These are phyloP conservation scores for Epithemia pelagica DNA, from an alignment of 108 stramenopile species.

Conservation along the genomic window DNA sequence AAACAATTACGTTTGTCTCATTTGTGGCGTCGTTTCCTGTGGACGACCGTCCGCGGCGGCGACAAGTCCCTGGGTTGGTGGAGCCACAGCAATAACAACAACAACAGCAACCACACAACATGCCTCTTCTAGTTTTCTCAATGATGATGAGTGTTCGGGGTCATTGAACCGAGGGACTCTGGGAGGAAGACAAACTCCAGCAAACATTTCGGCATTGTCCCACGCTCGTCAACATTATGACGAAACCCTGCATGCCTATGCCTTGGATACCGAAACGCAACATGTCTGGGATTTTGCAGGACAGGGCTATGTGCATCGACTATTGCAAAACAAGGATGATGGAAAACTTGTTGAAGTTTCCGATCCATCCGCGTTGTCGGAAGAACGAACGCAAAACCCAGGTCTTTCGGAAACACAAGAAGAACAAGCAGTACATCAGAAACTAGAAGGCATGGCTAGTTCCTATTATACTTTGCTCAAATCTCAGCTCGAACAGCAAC, in stretches of 20 bases:
- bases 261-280: conserved; percentile 90
- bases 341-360: conserved; percentile 88
- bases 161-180: too few species aligned
- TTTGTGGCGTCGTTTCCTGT: conserved; percentile 82
- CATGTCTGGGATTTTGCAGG: conserved; percentile 96
- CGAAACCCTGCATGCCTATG: conserved; percentile 92
- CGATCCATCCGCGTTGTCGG: conserved; percentile 57
- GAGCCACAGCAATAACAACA: too few species aligned
- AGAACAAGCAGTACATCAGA: conserved; percentile 83
- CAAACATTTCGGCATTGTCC: too few species aligned
- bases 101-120: too few species aligned
- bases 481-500: conserved; percentile 86
- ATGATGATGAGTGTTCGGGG: too few species aligned
- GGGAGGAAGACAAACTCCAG: neutral
- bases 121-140: too few species aligned
- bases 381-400: conserved; percentile 55
- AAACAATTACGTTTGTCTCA: conserved; percentile 69
- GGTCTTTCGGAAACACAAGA: conserved; percentile 67
- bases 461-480: conserved; percentile 88
- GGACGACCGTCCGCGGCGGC: conserved; percentile 24
- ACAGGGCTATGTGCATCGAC: conserved; percentile 90
- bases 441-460: conserved; percentile 79
- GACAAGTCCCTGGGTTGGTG: too few species aligned
- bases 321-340: conserved; percentile 85
- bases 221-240: conserved; percentile 86